phyloP scores from a whole-genome alignment of 2,329 filamentous ascomycete species.

The Thielaviopsis populi region DNA sequence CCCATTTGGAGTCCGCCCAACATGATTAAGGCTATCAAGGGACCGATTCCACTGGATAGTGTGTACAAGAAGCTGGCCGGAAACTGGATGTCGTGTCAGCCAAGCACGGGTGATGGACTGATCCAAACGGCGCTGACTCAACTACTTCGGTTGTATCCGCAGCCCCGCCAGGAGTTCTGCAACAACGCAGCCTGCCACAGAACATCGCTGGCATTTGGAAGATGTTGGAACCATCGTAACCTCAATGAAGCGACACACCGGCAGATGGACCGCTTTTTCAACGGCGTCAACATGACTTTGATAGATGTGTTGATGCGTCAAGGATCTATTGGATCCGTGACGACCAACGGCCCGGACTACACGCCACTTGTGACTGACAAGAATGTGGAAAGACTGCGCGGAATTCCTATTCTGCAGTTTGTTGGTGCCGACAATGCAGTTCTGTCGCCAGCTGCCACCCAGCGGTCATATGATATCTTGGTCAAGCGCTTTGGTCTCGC shows the following conservation, averaged over 20 bases:
- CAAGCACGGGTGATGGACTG: conserved; percentile 31
- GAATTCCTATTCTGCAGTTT: conserved; percentile 41
- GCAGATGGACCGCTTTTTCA: conserved; percentile 46
- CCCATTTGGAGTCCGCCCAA: conserved; percentile 43
- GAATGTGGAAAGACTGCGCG: conserved; percentile 36
- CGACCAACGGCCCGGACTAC: conserved; percentile 35
- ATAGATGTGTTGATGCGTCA: conserved; percentile 42
- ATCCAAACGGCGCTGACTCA: conserved; percentile 41
- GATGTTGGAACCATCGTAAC: conserved; percentile 48
- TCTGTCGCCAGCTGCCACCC: conserved; percentile 37
- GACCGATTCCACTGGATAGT: conserved; percentile 34
- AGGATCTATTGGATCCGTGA: conserved; percentile 36
- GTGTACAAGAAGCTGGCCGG: conserved; percentile 35
- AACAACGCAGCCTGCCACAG: conserved; percentile 47
- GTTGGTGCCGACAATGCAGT: conserved; percentile 43
- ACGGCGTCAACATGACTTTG: conserved; percentile 45
- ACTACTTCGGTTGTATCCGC: conserved; percentile 42
- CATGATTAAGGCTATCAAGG: conserved; percentile 37
- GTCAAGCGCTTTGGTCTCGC: conserved; percentile 34
- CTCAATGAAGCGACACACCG: conserved; percentile 51
- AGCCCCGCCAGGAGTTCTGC: conserved; percentile 41
- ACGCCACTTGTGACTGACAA: conserved; percentile 32
- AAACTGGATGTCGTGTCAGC: conserved; percentile 40
- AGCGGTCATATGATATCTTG: conserved; percentile 37
- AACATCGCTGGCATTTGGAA: conserved; percentile 43